Base-by-base conservation (phyloP, 805 yeast species). In the Starmera quercuum region DNA sequence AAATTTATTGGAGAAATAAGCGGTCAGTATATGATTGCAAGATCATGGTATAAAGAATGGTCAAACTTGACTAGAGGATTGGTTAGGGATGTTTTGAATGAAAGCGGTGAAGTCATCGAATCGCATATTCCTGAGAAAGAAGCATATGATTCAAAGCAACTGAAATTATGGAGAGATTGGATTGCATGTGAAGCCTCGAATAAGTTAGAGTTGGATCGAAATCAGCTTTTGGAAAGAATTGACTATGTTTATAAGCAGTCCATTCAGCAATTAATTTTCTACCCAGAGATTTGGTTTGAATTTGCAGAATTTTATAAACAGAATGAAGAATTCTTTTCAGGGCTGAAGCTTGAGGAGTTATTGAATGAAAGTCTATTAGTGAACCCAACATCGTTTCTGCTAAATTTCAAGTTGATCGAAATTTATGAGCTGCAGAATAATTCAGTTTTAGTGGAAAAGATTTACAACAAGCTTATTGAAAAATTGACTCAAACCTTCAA, bases 1-100 rank as follows among this genome's bases (percentile, higher is more conserved):
- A 85, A 84, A 55, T 77, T 81, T 51, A 78, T 88, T 34, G 78
- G 83, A 29, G 97, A 88, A 46, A 69, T 76, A 39, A 82, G 94
- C 10, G 77, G 83, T 4, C 81, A 76, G 11, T 92, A 87, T 53
- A 84, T 90, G 95, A 76, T 72, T 43, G 88, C 95, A 2, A 69
- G 96, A 41, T 71, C 92, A 0, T 67, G 83, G 60, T 74, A 75
- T 40, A 76, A 73, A 27, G 95, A 84, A 50, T 74, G 86, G 70
- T 63, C 67, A 10, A 72, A 73, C 40, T 42, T 80, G 4, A 73
- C 85, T 0, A 59, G 61, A 24, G 72, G 68, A 15, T 49, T 83
- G 8, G 62, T 62, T 35, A 58, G 77, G 38, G 59, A 60, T 17
- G 32, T 44, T 4, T 35, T 43, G 3, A 41, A 50, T 6, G 44